These are phyloP conservation scores for Boletus eberwhitei DNA, from an alignment of 768 basidiomycete species.

Conservation along the genomic window DNA sequence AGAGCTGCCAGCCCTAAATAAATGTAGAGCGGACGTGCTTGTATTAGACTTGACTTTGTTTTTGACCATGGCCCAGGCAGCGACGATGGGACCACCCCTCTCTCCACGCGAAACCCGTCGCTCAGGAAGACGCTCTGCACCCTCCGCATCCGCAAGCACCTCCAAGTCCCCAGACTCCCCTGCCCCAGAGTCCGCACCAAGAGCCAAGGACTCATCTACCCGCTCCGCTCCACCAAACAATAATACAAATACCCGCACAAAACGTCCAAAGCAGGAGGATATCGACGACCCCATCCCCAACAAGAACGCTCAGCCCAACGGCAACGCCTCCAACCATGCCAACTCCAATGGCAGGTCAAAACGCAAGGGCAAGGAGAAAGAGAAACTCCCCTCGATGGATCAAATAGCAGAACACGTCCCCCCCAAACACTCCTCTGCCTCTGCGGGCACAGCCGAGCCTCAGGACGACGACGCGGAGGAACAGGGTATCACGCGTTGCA, in stretches of 20 bases:
- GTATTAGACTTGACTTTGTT: constrained; percentile 8
- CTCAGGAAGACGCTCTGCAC: constrained; percentile 70
- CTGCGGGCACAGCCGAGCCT: constrained; percentile 34
- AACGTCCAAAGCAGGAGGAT: constrained; percentile 74
- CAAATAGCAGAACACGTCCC: constrained; percentile 27
- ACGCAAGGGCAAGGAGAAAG: constrained; percentile 67
- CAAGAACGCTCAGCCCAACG: constrained; percentile 42
- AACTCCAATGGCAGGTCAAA: constrained; percentile 45
- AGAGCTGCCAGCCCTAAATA: constrained; percentile 37
- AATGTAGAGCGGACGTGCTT: constrained; percentile 15
- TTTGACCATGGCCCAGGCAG: constrained; percentile 56
- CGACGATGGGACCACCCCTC: constrained; percentile 72
- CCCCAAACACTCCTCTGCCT: constrained; percentile 28
- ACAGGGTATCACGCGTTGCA: constrained; percentile 70
- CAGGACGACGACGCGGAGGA: constrained; percentile 49
- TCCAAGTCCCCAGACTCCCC: constrained; percentile 76
- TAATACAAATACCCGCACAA: constrained; percentile 42
- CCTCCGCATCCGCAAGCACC: constrained; percentile 61
- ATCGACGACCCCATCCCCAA: constrained; percentile 52
- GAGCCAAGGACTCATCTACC: constrained; percentile 40
- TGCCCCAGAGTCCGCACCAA: constrained; percentile 43
- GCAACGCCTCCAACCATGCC: constrained; percentile 27
- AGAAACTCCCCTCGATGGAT: constrained; percentile 39
- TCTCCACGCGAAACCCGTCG: constrained; percentile 76
- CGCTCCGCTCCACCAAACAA: constrained; percentile 40